phyloP scores from a whole-genome alignment of 257 asterid genomes.

The Agastache rugosa region DNA sequence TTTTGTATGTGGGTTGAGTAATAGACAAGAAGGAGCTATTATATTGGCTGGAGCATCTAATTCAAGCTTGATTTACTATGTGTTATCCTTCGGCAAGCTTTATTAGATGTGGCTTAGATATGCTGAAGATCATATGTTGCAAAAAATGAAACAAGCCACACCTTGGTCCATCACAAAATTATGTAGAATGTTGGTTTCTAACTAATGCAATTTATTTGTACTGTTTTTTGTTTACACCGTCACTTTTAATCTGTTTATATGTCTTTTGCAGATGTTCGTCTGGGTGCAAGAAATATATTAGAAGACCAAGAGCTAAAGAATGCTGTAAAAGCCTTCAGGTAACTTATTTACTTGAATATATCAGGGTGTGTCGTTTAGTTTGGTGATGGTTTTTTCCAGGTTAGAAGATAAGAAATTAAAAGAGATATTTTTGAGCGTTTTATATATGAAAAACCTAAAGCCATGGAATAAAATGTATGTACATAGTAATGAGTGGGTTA shows the following conservation, averaged over 20 bases:
- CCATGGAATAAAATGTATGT: neutral
- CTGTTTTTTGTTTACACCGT: slow-evolving; percentile 20
- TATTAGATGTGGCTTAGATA: neutral
- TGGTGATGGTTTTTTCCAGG: neutral
- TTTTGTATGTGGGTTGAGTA: neutral
- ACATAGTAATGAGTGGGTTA: neutral
- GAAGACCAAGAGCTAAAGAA: slow-evolving; percentile 82
- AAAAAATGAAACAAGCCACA: neutral
- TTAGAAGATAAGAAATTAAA: slow-evolving; percentile 13
- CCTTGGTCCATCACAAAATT: neutral
- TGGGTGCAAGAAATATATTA: slow-evolving; percentile 84
- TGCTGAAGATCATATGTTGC: slow-evolving; percentile 13
- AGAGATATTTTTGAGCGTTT: neutral
- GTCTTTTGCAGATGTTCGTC: slow-evolving; percentile 66
- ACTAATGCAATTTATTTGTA: slow-evolving; percentile 24
- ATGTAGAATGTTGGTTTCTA: slow-evolving; percentile 4
- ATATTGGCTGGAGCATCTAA: neutral
- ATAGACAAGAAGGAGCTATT: neutral
- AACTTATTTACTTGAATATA: slow-evolving; percentile 3
- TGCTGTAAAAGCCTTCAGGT: slow-evolving; percentile 90
- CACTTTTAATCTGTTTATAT: slow-evolving; percentile 31
- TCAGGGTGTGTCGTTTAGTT: neutral
- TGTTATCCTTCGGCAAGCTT: neutral
- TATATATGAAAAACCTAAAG: neutral
- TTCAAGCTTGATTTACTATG: slow-evolving; percentile 2